Evolutionary conservation across 1,139 yeast genomes (phyloP).

Genomic region (Hansenula lynferdii): DNA sequence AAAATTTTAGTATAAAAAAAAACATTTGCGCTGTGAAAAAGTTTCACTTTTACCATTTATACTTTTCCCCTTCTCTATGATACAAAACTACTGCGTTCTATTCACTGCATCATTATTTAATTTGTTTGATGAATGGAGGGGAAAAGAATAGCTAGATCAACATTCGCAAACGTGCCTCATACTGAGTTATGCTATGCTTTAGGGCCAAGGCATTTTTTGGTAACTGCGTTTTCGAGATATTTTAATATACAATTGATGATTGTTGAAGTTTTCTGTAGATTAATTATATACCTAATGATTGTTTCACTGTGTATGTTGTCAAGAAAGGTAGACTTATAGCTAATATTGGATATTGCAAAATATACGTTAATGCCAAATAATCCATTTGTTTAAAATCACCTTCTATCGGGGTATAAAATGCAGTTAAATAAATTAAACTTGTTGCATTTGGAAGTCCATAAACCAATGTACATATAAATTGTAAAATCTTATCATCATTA

Average conservation of each 20-base stretch:
- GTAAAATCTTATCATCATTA: conserved; percentile 40
- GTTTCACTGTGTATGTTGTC: conserved; percentile 42
- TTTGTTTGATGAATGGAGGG: conserved; percentile 44
- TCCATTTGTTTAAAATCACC: conserved; percentile 72
- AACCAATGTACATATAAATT: conserved; percentile 60
- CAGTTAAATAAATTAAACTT: conserved; percentile 75
- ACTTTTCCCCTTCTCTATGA: conserved; percentile 29
- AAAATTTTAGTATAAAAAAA: background rate
- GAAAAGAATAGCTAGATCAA: conserved; percentile 36
- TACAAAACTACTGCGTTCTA: conserved; percentile 50
- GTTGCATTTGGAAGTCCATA: conserved; percentile 88
- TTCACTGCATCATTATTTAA: conserved; percentile 51
- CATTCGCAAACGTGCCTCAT: conserved; percentile 37
- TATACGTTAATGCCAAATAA: conserved; percentile 67
- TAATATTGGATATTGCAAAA: conserved; percentile 61
- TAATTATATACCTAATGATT: conserved; percentile 17
- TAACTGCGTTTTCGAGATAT: conserved; percentile 39
- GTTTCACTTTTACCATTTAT: conserved; percentile 15
- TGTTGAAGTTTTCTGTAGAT: too few species aligned
- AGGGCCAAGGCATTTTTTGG: conserved; percentile 29
- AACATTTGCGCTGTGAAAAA: background rate
- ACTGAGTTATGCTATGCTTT: conserved; percentile 26
- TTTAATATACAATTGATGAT: background rate
- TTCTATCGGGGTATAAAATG: conserved; percentile 65
- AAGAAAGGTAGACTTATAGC: conserved; percentile 60